These are phyloP conservation scores for Sambucus nigra DNA, from an alignment of 129 eudicot species.

Conservation along the genomic window DNA sequence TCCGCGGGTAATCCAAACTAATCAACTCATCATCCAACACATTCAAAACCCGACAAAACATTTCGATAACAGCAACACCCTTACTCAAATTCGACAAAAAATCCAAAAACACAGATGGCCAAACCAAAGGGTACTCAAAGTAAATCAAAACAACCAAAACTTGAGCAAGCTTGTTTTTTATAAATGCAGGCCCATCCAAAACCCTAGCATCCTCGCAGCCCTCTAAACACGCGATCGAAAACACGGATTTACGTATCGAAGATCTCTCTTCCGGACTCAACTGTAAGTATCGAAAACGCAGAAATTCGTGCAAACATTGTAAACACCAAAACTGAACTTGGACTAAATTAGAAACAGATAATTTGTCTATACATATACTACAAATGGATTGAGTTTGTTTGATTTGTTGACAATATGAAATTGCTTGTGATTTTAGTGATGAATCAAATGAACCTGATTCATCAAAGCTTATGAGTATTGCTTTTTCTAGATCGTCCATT, in stretches of 20 bases:
- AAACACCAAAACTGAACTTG: constrained; percentile 96
- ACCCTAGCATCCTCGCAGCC: constrained; percentile 38
- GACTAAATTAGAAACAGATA: constrained; percentile 44
- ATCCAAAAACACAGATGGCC: constrained; percentile 85
- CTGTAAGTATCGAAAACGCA: constrained; percentile 40
- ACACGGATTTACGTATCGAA: constrained; percentile 65
- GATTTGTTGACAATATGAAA: constrained; percentile 62
- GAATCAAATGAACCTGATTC: constrained; percentile 65
- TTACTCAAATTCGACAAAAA: constrained; percentile 57
- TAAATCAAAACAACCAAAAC: constrained; percentile 61
- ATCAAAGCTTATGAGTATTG: constrained; percentile 76
- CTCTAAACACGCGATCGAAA: constrained; percentile 67
- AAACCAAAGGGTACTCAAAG: constrained; percentile 65
- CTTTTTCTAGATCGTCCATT: constrained; percentile 94
- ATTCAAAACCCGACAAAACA: constrained; percentile 85
- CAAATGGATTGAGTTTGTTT: constrained; percentile 64
- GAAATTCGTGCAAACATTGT: constrained; percentile 62
- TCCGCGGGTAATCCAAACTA: constrained; percentile 81
- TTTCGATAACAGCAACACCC: constrained; percentile 72
- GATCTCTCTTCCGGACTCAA: constrained; percentile 55
- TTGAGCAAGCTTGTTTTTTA: constrained; percentile 94
- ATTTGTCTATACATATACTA: constrained; percentile 51
- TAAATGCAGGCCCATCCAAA: constrained; percentile 65
- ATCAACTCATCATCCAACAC: constrained; percentile 83
- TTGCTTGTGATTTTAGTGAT: constrained; percentile 60